Evolutionary conservation across 2,329 filamentous ascomycete species (phyloP).

Genomic region (Fusarium verticillioides): DNA sequence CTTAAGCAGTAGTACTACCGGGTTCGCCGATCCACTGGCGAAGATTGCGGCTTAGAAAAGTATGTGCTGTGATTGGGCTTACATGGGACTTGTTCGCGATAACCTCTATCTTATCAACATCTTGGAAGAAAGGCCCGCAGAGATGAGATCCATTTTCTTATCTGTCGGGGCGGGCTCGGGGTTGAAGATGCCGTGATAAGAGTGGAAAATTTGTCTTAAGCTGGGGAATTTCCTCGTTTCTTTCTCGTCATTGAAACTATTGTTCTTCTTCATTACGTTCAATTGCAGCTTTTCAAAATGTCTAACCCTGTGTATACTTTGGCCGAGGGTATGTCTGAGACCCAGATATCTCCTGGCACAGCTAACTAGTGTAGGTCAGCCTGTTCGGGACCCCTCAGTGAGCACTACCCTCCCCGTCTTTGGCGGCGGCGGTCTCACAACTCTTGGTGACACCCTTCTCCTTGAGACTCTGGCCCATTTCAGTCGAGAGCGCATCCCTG

Average conservation of each 20-base stretch:
- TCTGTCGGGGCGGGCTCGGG: slow-evolving; percentile 10
- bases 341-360: rapidly evolving
- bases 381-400: slow-evolving; percentile 15
- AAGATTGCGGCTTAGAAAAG: slow-evolving; percentile 4
- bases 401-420: slow-evolving; percentile 11
- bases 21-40: background rate
- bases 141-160: background rate
- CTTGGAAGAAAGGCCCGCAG: background rate
- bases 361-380: slow-evolving; percentile 1
- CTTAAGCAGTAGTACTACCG: background rate
- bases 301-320: slow-evolving; percentile 13
- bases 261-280: too few species aligned
- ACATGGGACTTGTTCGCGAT: background rate
- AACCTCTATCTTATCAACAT: slow-evolving; percentile 6
- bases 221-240: background rate
- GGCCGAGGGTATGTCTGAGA: background rate
- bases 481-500: slow-evolving; percentile 14
- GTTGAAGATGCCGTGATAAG: background rate
- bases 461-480: slow-evolving; percentile 10
- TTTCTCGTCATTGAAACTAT: background rate
- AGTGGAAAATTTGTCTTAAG: background rate
- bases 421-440: slow-evolving; percentile 12
- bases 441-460: slow-evolving; percentile 11
- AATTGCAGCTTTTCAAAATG: background rate
- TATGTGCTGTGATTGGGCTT: background rate